Conservation (phyloP, 1,284 basidiomycete species). For the Limonomyces culmigenus region DNA sequence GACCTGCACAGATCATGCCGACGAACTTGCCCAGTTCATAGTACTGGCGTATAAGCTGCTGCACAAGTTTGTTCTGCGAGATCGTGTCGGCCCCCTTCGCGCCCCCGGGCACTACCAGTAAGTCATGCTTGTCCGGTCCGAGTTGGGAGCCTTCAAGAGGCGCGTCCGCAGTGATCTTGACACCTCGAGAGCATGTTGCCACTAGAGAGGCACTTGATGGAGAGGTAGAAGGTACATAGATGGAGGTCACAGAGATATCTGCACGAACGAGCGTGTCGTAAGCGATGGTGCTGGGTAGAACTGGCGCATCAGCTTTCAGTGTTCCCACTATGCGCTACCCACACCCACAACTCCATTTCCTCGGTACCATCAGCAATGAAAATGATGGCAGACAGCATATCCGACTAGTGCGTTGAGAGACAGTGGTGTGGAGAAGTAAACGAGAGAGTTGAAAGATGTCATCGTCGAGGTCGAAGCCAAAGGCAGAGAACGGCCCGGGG, state of each 20-base stretch:
- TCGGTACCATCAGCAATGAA: slow-evolving; percentile 83
- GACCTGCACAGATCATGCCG: slow-evolving; percentile 75
- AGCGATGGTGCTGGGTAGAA: slow-evolving; percentile 44
- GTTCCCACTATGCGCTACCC: too few relatives aligned
- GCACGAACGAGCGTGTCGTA: slow-evolving; percentile 71
- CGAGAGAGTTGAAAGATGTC: too few relatives aligned
- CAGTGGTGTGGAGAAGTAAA: too few relatives aligned
- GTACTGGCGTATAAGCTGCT: slow-evolving; percentile 46
- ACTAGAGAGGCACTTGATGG: slow-evolving; percentile 20
- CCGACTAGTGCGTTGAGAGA: too few relatives aligned
- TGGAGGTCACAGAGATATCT: slow-evolving; percentile 45
- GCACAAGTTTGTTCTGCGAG: slow-evolving; percentile 38
- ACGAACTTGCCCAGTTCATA: slow-evolving; percentile 44
- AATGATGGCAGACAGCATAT: slow-evolving; percentile 34
- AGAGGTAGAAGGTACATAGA: slow-evolving; percentile 30
- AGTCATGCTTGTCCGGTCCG: slow-evolving; percentile 41
- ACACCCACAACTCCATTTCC: slow-evolving; percentile 74
- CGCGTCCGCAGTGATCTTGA: slow-evolving; percentile 56
- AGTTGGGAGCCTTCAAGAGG: slow-evolving; percentile 12
- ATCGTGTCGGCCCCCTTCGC: slow-evolving; percentile 68
- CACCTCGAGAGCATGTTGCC: slow-evolving; percentile 55
- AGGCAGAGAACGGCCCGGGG: too few relatives aligned
- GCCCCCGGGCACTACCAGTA: slow-evolving; percentile 67
- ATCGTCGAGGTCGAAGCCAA: too few relatives aligned
- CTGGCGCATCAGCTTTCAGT: slow-evolving; percentile 3